A percentile compares a stretch with the other conserved stretches of the same genome.
phyloP scores from a whole-genome alignment of 2,329 filamentous ascomycete genomes.

The Neofusicoccum cordaticola region DNA sequence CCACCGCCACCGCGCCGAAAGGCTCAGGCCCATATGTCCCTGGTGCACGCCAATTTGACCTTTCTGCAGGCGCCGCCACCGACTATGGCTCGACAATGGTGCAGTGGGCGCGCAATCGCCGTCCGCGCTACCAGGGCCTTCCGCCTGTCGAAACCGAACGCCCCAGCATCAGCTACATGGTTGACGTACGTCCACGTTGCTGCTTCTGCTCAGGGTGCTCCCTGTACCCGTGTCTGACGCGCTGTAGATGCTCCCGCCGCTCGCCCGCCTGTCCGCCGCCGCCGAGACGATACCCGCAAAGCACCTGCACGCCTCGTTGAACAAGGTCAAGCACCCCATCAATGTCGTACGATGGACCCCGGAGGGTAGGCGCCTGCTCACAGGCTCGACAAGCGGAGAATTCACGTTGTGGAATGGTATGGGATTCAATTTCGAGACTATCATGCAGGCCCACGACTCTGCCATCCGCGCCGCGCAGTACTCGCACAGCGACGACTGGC shows the following conservation, averaged over 20 bases:
- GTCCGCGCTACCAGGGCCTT: slow-evolving; percentile 69
- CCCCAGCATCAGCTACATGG: slow-evolving; percentile 83
- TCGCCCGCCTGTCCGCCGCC: slow-evolving; percentile 69
- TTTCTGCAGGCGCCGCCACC: slow-evolving; percentile 71
- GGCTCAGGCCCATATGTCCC: too few species aligned
- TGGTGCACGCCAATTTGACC: background rate
- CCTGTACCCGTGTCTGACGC: background rate
- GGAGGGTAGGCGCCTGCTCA: slow-evolving; percentile 85
- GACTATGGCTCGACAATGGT: slow-evolving; percentile 89
- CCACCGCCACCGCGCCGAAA: too few species aligned
- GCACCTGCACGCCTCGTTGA: slow-evolving; percentile 94
- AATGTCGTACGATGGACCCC: slow-evolving; percentile 98
- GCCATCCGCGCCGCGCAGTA: slow-evolving; percentile 81
- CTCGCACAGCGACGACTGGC: slow-evolving; percentile 95
- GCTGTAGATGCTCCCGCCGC: slow-evolving; percentile 77
- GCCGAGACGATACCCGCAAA: slow-evolving; percentile 90
- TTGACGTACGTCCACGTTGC: slow-evolving; percentile 63
- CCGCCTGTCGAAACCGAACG: slow-evolving; percentile 75
- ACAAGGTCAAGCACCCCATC: slow-evolving; percentile 96
- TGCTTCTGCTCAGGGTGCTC: too few species aligned
- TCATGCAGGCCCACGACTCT: slow-evolving; percentile 95
- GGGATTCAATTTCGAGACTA: slow-evolving; percentile 98
- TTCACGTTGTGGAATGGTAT: slow-evolving; percentile 99
- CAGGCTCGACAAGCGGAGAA: slow-evolving; percentile 92
- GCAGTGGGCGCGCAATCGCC: slow-evolving; percentile 85